Evolutionary conservation across 2,329 filamentous ascomycete species (phyloP).

Genomic region (Aspergillus proliferans): DNA sequence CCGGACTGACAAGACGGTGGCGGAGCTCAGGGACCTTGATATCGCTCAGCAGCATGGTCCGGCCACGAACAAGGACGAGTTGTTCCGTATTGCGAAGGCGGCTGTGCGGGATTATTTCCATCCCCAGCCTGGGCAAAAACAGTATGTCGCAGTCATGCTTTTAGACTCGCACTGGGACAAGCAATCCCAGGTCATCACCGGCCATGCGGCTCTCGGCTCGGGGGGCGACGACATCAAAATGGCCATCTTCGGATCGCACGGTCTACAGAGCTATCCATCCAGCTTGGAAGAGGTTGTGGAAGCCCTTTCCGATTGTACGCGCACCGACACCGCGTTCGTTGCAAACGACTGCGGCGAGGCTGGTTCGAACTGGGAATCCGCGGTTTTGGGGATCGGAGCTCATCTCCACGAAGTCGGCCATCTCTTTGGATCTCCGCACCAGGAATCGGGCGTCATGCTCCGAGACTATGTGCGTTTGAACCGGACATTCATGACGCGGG

Average conservation of each 20-base stretch:
- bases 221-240: conserved; percentile 66
- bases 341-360: conserved; percentile 82
- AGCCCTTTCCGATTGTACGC: conserved; percentile 83
- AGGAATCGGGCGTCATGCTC: conserved; percentile 87
- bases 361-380: conserved; percentile 92
- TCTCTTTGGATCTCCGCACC: conserved; percentile 81
- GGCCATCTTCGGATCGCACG: conserved; percentile 88
- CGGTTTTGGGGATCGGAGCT: conserved; percentile 86
- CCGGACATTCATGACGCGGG: conserved; percentile 71
- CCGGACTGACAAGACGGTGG: conserved; percentile 73
- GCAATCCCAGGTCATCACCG: conserved; percentile 61
- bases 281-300: conserved; percentile 84
- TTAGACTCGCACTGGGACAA: conserved; percentile 87
- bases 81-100: conserved; percentile 71
- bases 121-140: conserved; percentile 67
- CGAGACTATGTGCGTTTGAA: conserved; percentile 81
- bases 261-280: conserved; percentile 82
- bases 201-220: conserved; percentile 79
- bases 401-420: conserved; percentile 90
- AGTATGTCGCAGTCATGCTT: conserved; percentile 80
- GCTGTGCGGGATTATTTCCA: conserved; percentile 74
- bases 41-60: conserved; percentile 69
- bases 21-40: conserved; percentile 72
- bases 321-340: conserved; percentile 72
- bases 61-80: conserved; percentile 62